Percentiles rank a stretch among this genome's conserved stretches.
Conservation (phyloP, 148 eudicot species). For the Vaccinium macrocarpon region DNA sequence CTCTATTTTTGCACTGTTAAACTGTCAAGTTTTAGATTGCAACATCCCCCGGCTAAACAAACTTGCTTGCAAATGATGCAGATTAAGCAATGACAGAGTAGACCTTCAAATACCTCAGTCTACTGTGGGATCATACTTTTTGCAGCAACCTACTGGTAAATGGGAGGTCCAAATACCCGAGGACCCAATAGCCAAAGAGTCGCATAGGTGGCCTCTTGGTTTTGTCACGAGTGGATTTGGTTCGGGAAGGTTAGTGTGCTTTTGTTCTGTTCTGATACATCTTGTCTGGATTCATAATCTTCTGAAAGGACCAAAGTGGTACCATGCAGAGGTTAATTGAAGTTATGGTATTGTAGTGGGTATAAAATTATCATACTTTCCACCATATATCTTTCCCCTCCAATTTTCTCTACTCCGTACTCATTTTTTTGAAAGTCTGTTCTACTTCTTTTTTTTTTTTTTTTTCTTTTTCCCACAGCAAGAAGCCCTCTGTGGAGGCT, state of each 20-base stretch:
- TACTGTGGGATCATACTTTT: constrained; percentile 48
- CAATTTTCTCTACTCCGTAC: not conserved
- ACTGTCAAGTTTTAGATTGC: not conserved
- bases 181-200: constrained; percentile 46
- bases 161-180: constrained; percentile 77
- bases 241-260: constrained; percentile 59
- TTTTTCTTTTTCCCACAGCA: constrained; percentile 40
- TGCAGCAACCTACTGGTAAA: constrained; percentile 46
- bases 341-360: not conserved
- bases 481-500: constrained; percentile 64
- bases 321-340: not conserved
- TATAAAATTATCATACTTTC: not conserved
- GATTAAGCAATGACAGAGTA: constrained; percentile 39
- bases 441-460: too few species aligned
- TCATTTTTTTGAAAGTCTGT: not conserved
- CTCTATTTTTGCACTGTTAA: not conserved
- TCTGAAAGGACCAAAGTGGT: not conserved
- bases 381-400: not conserved
- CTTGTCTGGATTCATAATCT: not conserved
- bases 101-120: constrained; percentile 64
- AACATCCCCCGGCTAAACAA: not conserved
- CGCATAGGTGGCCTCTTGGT: constrained; percentile 74
- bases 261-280: not conserved
- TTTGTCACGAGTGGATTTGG: constrained; percentile 89
- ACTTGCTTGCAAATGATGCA: constrained; percentile 35